Conservation (phyloP, 805 yeast species). For the Candida mattraensis region DNA sequence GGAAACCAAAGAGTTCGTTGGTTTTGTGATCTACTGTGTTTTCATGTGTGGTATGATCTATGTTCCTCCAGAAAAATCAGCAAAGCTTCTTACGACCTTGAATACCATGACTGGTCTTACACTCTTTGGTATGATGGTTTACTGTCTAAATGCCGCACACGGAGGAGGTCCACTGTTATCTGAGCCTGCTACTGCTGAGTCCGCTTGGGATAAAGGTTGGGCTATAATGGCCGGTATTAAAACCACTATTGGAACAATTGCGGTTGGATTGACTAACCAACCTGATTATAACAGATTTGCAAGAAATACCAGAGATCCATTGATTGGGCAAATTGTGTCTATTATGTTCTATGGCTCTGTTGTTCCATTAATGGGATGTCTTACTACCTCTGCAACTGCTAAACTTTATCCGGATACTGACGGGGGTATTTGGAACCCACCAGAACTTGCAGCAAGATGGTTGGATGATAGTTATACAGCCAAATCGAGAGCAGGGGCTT, state of each 20-base stretch:
- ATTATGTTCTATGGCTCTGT: conserved; percentile 13
- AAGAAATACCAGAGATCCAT: conserved; percentile 19
- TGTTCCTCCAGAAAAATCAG: conserved; percentile 32
- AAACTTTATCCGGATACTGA: conserved; percentile 35
- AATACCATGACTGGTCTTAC: conserved; percentile 26
- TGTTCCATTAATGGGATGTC: conserved; percentile 40
- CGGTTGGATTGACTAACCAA: conserved; percentile 41
- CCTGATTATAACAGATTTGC: conserved; percentile 42
- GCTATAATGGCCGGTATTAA: conserved; percentile 40
- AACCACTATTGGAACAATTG: conserved; percentile 39
- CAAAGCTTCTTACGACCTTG: conserved; percentile 23
- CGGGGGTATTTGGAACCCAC: conserved; percentile 50
- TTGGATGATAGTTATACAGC: conserved; percentile 36
- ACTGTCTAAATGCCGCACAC: conserved; percentile 31
- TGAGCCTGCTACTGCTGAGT: conserved; percentile 18
- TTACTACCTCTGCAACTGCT: conserved; percentile 54
- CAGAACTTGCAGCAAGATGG: conserved; percentile 33
- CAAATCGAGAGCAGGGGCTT: conserved; percentile 46
- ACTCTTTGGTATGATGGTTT: conserved; percentile 24
- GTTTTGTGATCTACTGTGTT: conserved; percentile 44
- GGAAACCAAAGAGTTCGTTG: conserved; percentile 44
- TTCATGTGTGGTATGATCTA: conserved; percentile 28
- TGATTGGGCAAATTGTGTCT: conserved; percentile 12
- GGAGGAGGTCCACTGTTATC: conserved; percentile 30
- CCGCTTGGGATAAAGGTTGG: conserved; percentile 38